Evolutionary conservation across 1,284 basidiomycete genomes (phyloP), one percentile per base, ranked within the genome.

Genomic region (Austroboletus rostrupii): DNA sequence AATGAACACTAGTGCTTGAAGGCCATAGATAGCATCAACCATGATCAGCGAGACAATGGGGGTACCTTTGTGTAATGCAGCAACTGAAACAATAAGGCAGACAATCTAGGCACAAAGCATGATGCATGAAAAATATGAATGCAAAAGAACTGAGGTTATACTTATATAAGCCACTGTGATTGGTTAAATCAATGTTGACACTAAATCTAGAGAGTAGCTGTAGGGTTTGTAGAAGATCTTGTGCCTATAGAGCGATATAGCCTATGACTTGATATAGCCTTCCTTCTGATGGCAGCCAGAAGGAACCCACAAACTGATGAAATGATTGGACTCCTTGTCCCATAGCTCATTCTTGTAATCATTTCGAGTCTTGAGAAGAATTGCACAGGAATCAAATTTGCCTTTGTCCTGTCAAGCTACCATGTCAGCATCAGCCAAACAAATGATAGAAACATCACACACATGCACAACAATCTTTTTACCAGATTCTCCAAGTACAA

Each of bases 261-360:
- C 83, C 29, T 75, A 80, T 10, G 85, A 88, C 59, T 89, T 84
- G 8, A 83, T 77, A 50, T 89, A 89, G 2, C 80, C 85, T 16
- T 85, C 84, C 60, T 78, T 81, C 21, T 23, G 21, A 60, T 79
- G 81, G 60, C 84, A 84, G 16, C 72, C 71, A 2, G 87, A 87
- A 26, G 87, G 87, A 14, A 84, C 81, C 85, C 87, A 92, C 0
- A 87, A 92, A 19, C 88, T 87, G 48, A 92, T 90, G 53, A 89
- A 91, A 69, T 92, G 90, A 62, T 93, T 93, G 0, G 89, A 93
- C 60, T 95, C 93, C 67, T 93, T 91, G 67, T 97, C 94, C 95
- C 95, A 97, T 6, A 97, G 81, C 68, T 97, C 93, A 65, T 96
- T 96, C 77, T 93, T 90, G 65, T 97, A 97, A 58, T 97, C 93